These are phyloP conservation scores for Fusarium keratoplasticum DNA, from an alignment of 2,329 filamentous ascomycete genomes.

Conservation along the genomic window DNA sequence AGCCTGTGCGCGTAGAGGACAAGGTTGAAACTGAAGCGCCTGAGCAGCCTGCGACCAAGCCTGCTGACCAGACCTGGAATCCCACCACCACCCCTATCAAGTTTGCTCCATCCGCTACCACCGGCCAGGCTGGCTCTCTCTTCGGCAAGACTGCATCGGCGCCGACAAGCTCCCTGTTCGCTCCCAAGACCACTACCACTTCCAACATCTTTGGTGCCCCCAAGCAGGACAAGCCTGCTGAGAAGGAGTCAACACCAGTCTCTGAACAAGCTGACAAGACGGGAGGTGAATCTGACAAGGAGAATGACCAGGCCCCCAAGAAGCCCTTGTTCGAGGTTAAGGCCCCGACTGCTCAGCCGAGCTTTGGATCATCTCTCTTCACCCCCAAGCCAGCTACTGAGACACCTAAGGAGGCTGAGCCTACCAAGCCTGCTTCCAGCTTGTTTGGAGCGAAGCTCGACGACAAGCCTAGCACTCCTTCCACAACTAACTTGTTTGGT, in stretches of 20 bases:
- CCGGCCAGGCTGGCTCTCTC: slow-evolving; percentile 46
- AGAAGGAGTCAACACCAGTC: slow-evolving; percentile 43
- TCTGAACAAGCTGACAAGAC: slow-evolving; percentile 47
- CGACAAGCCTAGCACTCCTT: slow-evolving; percentile 42
- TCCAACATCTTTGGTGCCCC: slow-evolving; percentile 53
- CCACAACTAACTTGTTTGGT: slow-evolving; percentile 54
- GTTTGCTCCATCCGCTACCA: slow-evolving; percentile 55
- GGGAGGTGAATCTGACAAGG: slow-evolving; percentile 58
- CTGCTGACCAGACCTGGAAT: slow-evolving; percentile 56
- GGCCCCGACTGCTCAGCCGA: slow-evolving; percentile 45
- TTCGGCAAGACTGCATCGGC: slow-evolving; percentile 48
- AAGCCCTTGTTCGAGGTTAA: slow-evolving; percentile 50
- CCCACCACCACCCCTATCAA: slow-evolving; percentile 66
- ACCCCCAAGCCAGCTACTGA: slow-evolving; percentile 48
- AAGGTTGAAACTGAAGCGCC: slow-evolving; percentile 36
- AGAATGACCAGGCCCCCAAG: slow-evolving; percentile 54
- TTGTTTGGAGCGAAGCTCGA: slow-evolving; percentile 54
- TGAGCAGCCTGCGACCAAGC: slow-evolving; percentile 45
- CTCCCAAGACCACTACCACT: slow-evolving; percentile 50
- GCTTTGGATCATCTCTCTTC: slow-evolving; percentile 48
- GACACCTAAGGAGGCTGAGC: slow-evolving; percentile 42
- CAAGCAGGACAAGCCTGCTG: slow-evolving; percentile 46
- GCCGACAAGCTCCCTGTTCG: slow-evolving; percentile 50
- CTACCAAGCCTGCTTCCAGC: slow-evolving; percentile 43
- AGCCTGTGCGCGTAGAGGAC: slow-evolving; percentile 57